A percentile compares a stretch with the other conserved stretches of the same genome.
Evolutionary conservation across 2,329 filamentous ascomycete species (phyloP).

Genomic region (Colletotrichum liaoningense): DNA sequence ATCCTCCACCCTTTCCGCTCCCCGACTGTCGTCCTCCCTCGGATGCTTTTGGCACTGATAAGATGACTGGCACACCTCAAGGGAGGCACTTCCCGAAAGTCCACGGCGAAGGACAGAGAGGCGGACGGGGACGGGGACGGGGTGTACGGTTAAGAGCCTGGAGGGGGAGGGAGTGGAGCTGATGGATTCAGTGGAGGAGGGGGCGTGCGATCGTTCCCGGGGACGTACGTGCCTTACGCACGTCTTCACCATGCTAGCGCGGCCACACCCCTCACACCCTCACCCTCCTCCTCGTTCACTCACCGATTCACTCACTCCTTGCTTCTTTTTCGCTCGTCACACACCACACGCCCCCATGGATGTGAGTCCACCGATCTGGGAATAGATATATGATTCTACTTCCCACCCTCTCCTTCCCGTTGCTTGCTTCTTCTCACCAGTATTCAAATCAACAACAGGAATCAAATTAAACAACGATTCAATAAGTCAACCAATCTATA

Average conservation of each 20-base stretch:
- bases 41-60: slow-evolving; percentile 2
- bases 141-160: neutral
- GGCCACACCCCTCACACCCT: neutral
- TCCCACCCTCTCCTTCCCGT: neutral
- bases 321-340: neutral
- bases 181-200: neutral
- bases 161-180: neutral
- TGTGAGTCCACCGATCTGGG: slow-evolving; percentile 13
- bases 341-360: slow-evolving; percentile 1
- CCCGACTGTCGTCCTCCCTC: neutral
- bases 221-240: neutral
- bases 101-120: neutral
- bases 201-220: neutral
- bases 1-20: neutral
- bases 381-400: slow-evolving; percentile 31
- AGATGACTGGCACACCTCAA: neutral
- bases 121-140: neutral
- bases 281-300: too few relatives aligned
- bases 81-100: neutral
- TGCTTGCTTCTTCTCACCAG: slow-evolving; percentile 1
- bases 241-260: slow-evolving; percentile 1
- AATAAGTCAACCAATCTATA: neutral
- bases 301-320: neutral
- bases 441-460: neutral
- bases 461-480: neutral